Evolutionary conservation across 176 grass and related monocot species (phyloP).

Genomic region (Carex littledalei): DNA sequence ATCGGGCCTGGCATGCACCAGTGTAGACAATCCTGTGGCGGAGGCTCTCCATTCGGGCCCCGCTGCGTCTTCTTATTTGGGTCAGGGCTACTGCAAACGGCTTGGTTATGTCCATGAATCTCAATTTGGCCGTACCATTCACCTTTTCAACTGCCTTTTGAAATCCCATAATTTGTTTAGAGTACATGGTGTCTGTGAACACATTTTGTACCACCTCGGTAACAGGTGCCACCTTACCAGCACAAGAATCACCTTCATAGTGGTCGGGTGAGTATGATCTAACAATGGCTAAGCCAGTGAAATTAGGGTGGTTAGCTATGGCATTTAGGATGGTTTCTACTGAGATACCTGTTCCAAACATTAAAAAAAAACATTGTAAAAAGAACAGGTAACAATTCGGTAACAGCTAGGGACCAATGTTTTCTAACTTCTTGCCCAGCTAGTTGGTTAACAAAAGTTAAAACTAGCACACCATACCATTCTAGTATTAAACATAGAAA

Average conservation of each 20-base stretch:
- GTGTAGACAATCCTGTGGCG: slow-evolving; percentile 87
- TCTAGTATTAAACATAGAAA: background rate
- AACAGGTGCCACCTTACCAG: slow-evolving; percentile 61
- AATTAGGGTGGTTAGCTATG: slow-evolving; percentile 65
- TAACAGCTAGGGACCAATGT: background rate
- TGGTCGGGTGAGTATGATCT: slow-evolving; percentile 87
- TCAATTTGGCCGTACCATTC: slow-evolving; percentile 46
- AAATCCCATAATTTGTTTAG: slow-evolving; percentile 58
- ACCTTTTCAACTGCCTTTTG: slow-evolving; percentile 49
- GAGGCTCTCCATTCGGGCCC: slow-evolving; percentile 78
- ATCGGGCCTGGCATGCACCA: slow-evolving; percentile 98
- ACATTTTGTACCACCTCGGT: slow-evolving; percentile 49
- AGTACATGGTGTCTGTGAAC: slow-evolving; percentile 74
- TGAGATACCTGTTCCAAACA: slow-evolving; percentile 34
- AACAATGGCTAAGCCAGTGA: slow-evolving; percentile 64
- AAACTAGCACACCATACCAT: background rate
- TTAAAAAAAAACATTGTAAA: background rate
- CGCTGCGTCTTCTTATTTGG: slow-evolving; percentile 89
- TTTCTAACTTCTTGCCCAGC: background rate
- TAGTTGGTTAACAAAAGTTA: background rate
- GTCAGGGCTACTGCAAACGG: slow-evolving; percentile 65
- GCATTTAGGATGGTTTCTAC: slow-evolving; percentile 68
- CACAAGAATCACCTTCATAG: slow-evolving; percentile 90
- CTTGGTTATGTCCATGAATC: slow-evolving; percentile 80
- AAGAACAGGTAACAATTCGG: background rate